phyloP scores from a whole-genome alignment of 495 filamentous ascomycete species.

The Trichocladium antarcticum region DNA sequence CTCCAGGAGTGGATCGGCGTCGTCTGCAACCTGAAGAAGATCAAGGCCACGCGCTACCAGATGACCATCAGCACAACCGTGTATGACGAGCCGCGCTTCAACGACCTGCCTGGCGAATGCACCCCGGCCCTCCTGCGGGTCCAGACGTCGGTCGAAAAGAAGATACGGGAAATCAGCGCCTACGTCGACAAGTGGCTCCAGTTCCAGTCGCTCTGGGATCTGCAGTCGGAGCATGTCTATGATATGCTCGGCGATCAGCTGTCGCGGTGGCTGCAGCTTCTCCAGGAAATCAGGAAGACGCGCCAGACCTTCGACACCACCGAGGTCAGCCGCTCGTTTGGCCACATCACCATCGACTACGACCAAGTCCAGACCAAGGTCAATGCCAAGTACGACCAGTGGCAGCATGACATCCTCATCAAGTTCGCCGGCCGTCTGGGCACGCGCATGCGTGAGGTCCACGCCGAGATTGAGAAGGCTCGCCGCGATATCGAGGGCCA shows the following conservation, averaged over 20 bases:
- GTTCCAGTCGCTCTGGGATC: constrained; percentile 97
- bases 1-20: constrained; percentile 87
- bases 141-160: constrained; percentile 68
- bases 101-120: constrained; percentile 75
- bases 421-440: constrained; percentile 86
- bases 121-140: constrained; percentile 64
- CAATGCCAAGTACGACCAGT: constrained; percentile 97
- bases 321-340: constrained; percentile 80
- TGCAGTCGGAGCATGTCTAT: constrained; percentile 90
- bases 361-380: constrained; percentile 97
- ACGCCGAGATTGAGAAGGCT: constrained; percentile 78
- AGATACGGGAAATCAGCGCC: constrained; percentile 57
- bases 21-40: constrained; percentile 80
- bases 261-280: constrained; percentile 80
- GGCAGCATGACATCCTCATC: constrained; percentile 91
- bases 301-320: constrained; percentile 93
- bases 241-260: constrained; percentile 84
- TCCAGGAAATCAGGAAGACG: constrained; percentile 89
- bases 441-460: constrained; percentile 79
- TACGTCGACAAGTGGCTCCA: constrained; percentile 98
- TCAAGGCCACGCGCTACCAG: constrained; percentile 90
- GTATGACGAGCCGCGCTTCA: constrained; percentile 62
- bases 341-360: constrained; percentile 88
- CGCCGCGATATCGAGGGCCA: constrained; percentile 80
- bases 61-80: constrained; percentile 59